Conservation (phyloP, 805 yeast species). For the Hanseniaspora nectarophila region DNA sequence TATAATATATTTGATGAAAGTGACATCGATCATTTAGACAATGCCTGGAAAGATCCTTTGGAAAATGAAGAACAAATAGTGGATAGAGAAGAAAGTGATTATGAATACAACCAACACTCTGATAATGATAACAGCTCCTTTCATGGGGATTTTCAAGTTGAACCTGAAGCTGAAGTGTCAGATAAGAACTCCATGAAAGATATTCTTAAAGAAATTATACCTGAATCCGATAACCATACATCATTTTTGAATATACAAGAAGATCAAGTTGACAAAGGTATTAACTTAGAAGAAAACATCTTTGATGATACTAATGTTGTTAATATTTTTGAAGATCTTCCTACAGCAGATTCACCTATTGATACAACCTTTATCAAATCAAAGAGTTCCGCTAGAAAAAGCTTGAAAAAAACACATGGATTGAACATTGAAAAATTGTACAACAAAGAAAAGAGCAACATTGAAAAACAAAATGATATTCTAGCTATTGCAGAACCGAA, state of each 20-base stretch:
- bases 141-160: not conserved
- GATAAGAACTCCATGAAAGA: not conserved
- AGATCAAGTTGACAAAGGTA: not conserved
- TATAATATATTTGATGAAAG: constrained; percentile 8
- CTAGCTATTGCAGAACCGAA: not conserved
- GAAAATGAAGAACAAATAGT: not conserved
- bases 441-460: not conserved
- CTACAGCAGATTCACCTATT: not conserved
- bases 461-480: not conserved
- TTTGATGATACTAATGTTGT: constrained; percentile 2
- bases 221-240: not conserved
- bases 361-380: not conserved
- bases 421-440: not conserved
- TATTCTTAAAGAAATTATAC: not conserved
- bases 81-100: constrained; percentile 2
- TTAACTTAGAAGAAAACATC: not conserved
- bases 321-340: constrained; percentile 2
- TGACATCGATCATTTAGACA: not conserved
- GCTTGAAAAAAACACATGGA: not conserved
- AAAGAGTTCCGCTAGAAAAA: not conserved
- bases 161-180: not conserved
- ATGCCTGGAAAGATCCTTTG: constrained; percentile 3
- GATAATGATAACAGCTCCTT: not conserved
- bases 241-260: not conserved
- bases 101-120: not conserved